phyloP scores from a whole-genome alignment of 108 stramenopile species.

The Cyclotella cryptica region DNA sequence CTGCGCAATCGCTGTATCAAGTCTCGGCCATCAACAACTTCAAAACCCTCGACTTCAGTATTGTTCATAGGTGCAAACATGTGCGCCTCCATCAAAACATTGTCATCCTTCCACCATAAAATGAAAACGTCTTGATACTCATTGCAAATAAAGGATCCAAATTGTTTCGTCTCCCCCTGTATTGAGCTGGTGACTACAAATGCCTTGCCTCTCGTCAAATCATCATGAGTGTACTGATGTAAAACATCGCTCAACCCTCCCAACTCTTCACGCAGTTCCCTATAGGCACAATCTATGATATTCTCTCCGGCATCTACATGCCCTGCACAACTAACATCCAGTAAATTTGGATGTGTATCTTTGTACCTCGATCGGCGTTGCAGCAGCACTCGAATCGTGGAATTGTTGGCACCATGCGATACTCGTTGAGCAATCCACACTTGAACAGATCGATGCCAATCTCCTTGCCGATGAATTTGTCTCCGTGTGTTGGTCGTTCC shows the following conservation, averaged over 20 bases:
- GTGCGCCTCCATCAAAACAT: constrained; percentile 10
- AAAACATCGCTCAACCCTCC: constrained; percentile 31
- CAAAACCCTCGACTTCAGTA: constrained; percentile 50
- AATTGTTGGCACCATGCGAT: background rate
- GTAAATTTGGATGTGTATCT: constrained; percentile 50
- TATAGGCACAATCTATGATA: constrained; percentile 26
- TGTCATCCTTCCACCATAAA: constrained; percentile 34
- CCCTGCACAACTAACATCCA: constrained; percentile 55
- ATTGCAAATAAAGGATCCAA: constrained; percentile 42
- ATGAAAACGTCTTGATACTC: constrained; percentile 59
- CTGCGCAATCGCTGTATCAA: constrained; percentile 35
- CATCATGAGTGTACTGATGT: constrained; percentile 13
- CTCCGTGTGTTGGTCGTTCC: constrained; percentile 41
- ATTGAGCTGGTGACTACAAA: constrained; percentile 50
- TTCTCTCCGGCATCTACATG: constrained; percentile 54
- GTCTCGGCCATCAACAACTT: constrained; percentile 37
- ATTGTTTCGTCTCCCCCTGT: constrained; percentile 46
- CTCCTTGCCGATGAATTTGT: constrained; percentile 42
- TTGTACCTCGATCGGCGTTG: constrained; percentile 53
- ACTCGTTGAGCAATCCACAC: constrained; percentile 42
- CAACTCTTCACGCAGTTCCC: constrained; percentile 55
- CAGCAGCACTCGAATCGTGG: constrained; percentile 32
- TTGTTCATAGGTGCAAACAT: constrained; percentile 42
- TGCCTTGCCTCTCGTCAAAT: constrained; percentile 25
- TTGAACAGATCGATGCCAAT: constrained; percentile 56